Evolutionary conservation across 495 filamentous ascomycete genomes (phyloP).

Genomic region (Tuber calosporum): DNA sequence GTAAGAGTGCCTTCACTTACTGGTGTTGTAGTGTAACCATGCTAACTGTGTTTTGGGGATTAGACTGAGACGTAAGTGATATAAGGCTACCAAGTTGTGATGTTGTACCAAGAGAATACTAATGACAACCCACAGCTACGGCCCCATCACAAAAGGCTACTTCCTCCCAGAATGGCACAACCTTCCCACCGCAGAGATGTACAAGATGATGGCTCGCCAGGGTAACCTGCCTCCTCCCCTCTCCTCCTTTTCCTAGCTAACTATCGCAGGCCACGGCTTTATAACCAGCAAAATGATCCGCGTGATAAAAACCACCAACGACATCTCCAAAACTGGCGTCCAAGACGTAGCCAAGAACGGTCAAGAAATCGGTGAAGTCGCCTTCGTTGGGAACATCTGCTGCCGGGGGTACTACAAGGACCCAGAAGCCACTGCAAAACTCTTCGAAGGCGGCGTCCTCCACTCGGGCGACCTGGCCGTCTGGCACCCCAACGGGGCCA

Average conservation of each 20-base stretch:
- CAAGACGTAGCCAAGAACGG: slow-evolving; percentile 74
- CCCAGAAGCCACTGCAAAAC: slow-evolving; percentile 70
- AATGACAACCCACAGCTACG: slow-evolving; percentile 50
- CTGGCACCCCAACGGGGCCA: slow-evolving; percentile 77
- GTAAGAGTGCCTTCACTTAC: slow-evolving; percentile 17
- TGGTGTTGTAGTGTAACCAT: not conserved
- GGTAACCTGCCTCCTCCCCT: slow-evolving; percentile 40
- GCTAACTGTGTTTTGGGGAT: slow-evolving; percentile 1
- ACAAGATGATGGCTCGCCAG: slow-evolving; percentile 79
- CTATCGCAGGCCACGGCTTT: slow-evolving; percentile 63
- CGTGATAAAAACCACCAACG: slow-evolving; percentile 68
- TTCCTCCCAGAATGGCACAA: slow-evolving; percentile 72
- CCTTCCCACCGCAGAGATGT: slow-evolving; percentile 65
- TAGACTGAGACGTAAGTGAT: slow-evolving; percentile 33
- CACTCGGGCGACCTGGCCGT: slow-evolving; percentile 92
- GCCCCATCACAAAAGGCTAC: slow-evolving; percentile 92
- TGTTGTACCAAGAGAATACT: slow-evolving; percentile 58
- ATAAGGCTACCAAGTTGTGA: not conserved
- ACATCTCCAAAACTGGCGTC: slow-evolving; percentile 53
- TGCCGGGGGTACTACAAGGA: slow-evolving; percentile 89
- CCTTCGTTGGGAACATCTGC: slow-evolving; percentile 88
- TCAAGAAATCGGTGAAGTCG: slow-evolving; percentile 86
- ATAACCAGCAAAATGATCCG: slow-evolving; percentile 72
- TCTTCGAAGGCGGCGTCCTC: slow-evolving; percentile 78
- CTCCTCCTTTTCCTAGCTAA: not conserved